Evolutionary conservation across 139 green algal genomes (phyloP), one percentile per base, ranked within the genome.

Genomic region (Coccomyxa sp.): DNA sequence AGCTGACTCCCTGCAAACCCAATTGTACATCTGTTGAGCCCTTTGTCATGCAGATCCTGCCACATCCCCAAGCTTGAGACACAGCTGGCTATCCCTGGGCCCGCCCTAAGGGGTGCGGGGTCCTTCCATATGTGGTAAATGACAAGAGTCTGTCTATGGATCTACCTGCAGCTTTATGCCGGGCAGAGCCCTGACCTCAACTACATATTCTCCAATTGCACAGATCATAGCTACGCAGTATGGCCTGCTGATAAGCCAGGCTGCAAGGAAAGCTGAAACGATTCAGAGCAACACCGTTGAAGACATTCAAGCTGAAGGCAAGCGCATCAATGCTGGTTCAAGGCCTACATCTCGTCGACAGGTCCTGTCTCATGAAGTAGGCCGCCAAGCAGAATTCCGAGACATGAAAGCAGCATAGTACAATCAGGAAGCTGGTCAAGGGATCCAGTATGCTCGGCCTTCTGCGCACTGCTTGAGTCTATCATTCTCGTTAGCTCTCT

Each of bases 351-450:
- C 54, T 73, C 34, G 74, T 78, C 0, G 82, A 86, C 10, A 95
- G 74, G 10, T 91, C 76, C 5, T 84, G 37, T 0, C 86, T 76
- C 76, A 88, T 90, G 74, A 79, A 93, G 0, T 85, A 8, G 27
- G 29, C 70, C 1, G 87, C 85, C 16, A 96, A 69, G 0, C 86
- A 3, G 74, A 92, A 94, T 74, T 95, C 92, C 8, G 85, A 89
- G 44, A 64, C 39, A 76, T 96, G 92, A 64, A 94, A 96, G 40
- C 89, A 86, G 5, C 39, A 71, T 0, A 96, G 74, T 0, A 68
- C 33, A 1, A 39, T 22, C 6, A 78, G 0, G 35, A 89, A 89
- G n/a, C n/a, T n/a, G n/a, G n/a, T n/a, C n/a, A n/a, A n/a, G n/a
- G n/a, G n/a, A n/a, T n/a, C n/a, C n/a, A n/a, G n/a, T n/a, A n/a